A percentile compares a stretch with the other conserved stretches of the same genome.
phyloP scores from a whole-genome alignment of 2,329 filamentous ascomycete species.

The Canariomyces notabilis region DNA sequence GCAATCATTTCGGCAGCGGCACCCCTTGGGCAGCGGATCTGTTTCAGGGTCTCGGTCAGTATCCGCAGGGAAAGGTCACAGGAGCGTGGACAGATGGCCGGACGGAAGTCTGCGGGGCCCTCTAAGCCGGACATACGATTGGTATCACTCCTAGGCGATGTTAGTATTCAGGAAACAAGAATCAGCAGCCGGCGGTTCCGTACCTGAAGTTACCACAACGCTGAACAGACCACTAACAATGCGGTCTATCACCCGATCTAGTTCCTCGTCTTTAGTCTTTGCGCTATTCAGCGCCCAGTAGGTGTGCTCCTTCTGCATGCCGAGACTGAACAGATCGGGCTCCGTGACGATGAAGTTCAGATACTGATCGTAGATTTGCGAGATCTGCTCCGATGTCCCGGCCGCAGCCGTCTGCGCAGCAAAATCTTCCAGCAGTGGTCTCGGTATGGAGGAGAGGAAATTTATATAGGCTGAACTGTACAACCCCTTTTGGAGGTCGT shows the following conservation, averaged over 20 bases:
- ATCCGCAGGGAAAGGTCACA: no score
- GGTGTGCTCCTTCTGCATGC: slow-evolving; percentile 82
- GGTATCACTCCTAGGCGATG: slow-evolving; percentile 68
- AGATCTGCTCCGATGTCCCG: slow-evolving; percentile 81
- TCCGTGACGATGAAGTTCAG: slow-evolving; percentile 96
- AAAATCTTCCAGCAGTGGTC: slow-evolving; percentile 90
- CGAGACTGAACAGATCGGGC: slow-evolving; percentile 89
- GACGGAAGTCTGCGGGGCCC: no score
- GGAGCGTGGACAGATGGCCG: no score
- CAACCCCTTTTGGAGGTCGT: slow-evolving; percentile 77
- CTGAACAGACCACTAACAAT: slow-evolving; percentile 97
- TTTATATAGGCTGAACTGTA: slow-evolving; percentile 96
- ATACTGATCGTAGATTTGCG: slow-evolving; percentile 94
- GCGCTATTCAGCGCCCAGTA: slow-evolving; percentile 97
- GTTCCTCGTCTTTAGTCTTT: slow-evolving; percentile 80
- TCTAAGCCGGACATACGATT: slow-evolving; percentile 62
- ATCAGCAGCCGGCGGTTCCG: slow-evolving; percentile 18
- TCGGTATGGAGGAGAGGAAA: slow-evolving; percentile 88
- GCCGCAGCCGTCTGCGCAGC: slow-evolving; percentile 79
- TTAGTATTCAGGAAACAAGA: neutral
- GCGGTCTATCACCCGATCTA: slow-evolving; percentile 81
- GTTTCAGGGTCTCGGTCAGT: slow-evolving; percentile 3
- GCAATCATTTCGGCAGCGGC: slow-evolving; percentile 92
- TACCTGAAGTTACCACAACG: slow-evolving; percentile 96
- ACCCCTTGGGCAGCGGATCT: slow-evolving; percentile 71